Conservation (phyloP, 2,329 filamentous ascomycete genomes). For the Purpureocillium lavendulum region DNA sequence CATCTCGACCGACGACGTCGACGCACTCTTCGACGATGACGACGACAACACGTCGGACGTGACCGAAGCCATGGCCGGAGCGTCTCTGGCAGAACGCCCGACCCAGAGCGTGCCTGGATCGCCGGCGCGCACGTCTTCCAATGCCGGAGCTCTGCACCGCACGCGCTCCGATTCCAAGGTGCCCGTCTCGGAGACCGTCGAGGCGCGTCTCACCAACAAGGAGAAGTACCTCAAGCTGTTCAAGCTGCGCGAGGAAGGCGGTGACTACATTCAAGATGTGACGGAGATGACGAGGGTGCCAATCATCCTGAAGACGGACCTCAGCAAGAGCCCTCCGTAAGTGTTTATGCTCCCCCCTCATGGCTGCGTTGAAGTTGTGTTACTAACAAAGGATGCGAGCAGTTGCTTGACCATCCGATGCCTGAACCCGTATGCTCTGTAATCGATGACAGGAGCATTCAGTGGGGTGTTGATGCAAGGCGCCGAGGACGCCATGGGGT, state of each 20-base stretch:
- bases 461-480: conserved; percentile 1
- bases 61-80: conserved; percentile 85
- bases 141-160: conserved; percentile 65
- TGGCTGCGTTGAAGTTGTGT: not conserved
- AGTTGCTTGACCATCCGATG: conserved; percentile 81
- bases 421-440: conserved; percentile 68
- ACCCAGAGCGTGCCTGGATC: conserved; percentile 95
- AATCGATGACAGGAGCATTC: conserved; percentile 8
- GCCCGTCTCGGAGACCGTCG: conserved; percentile 62
- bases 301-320: conserved; percentile 96
- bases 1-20: conserved; percentile 85
- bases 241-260: conserved; percentile 80
- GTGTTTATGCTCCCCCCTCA: conserved; percentile 31
- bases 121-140: conserved; percentile 66
- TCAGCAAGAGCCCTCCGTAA: conserved; percentile 98
- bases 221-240: conserved; percentile 94
- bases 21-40: conserved; percentile 93
- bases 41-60: conserved; percentile 82
- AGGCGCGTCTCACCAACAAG: conserved; percentile 80
- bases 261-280: conserved; percentile 96
- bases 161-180: conserved; percentile 94
- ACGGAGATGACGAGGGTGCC: conserved; percentile 95
- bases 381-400: conserved; percentile 13
- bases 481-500: not conserved
- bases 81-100: conserved; percentile 79